Evolutionary conservation across 805 yeast species (phyloP), one percentile per base, ranked within the genome.

Genomic region (Helenozyma baotianmanensis): DNA sequence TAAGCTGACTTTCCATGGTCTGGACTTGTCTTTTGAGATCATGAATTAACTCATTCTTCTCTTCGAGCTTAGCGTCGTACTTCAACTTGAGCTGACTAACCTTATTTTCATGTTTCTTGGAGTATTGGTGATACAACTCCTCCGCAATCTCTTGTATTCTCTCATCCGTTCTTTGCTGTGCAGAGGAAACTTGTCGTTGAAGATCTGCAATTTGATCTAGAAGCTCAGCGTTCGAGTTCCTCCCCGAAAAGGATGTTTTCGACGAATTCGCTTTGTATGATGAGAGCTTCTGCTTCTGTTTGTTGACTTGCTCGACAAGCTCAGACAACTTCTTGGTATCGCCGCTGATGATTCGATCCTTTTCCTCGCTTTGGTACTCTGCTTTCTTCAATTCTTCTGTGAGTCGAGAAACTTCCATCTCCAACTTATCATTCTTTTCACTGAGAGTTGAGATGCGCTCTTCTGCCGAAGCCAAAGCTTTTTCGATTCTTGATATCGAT

Each of bases 61-160:
- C 67, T 59, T 66, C 40, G 65, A 60, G 48, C 66, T 72, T 40
- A 18, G 39, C 30, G 24, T 54, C 58, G 34, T 44, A 57, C 23
- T 43, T 48, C 15, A 42, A 41, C 35, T 54, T 45, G 35, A 49
- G 38, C 76, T 80, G 48, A 80, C 70, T 68, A 7, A 84, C 82
- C 54, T 84, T 84, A 32, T 74, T 72, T 40, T 80, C 85, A 50
- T 85, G 94, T 51, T 85, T 84, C 30, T 80, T 77, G 2, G 86
- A 75, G 50, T 84, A 84, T 51, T 81, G 88, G 23, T 74, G 67
- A 48, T 83, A 83, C 9, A 84, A 61, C 45, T 80, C 85, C 38
- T 77, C 80, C 0, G 89, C 84, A 29, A 83, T 58, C 40, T 76
- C 72, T 40, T 78, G 76, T 23, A 81, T 57, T 47, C 75, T 72